Conservation (phyloP, 2,329 filamentous ascomycete species). For the Colletotrichum spinosum region DNA sequence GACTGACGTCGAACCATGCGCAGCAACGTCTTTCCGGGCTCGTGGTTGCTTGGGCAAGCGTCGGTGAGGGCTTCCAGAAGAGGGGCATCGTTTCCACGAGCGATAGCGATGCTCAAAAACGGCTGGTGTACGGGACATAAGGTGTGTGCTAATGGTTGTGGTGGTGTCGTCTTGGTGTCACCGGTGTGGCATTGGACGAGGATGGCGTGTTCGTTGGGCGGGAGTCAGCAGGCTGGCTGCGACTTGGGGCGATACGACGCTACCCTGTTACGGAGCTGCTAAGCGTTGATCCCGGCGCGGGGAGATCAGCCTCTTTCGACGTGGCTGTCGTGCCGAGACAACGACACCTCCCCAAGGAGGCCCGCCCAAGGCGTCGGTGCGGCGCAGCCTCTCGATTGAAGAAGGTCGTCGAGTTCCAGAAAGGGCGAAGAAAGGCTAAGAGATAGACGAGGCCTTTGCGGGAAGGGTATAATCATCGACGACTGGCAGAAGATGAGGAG, state of each 20-base stretch:
- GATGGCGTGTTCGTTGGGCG: conserved; percentile 24
- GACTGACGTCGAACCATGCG: background rate
- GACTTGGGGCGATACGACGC: background rate
- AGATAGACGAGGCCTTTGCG: conserved; percentile 24
- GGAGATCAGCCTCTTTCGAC: conserved; percentile 31
- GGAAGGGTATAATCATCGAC: conserved; percentile 1
- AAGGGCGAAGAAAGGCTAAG: conserved; percentile 19
- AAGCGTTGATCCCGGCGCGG: conserved; percentile 23
- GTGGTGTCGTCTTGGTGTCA: conserved; percentile 4
- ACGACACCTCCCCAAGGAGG: conserved; percentile 33
- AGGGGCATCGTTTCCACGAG: conserved; percentile 1
- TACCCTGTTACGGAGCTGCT: conserved; percentile 5
- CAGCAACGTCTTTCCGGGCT: background rate
- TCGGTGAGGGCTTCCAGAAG: background rate
- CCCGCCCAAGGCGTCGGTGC: conserved; percentile 17
- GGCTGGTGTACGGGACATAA: background rate
- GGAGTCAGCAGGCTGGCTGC: conserved; percentile 19
- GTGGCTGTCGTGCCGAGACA: conserved; percentile 32
- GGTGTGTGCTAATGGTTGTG: background rate
- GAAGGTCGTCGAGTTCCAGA: conserved; percentile 15
- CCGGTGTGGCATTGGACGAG: conserved; percentile 9
- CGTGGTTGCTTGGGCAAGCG: conserved; percentile 10
- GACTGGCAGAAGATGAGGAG: conserved; percentile 1
- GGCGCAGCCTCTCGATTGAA: conserved; percentile 10
- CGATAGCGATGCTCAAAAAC: background rate